Evolutionary conservation across 345 rosid genomes (phyloP), one percentile per base, ranked within the genome.

Genomic region (Lepidium africanum): DNA sequence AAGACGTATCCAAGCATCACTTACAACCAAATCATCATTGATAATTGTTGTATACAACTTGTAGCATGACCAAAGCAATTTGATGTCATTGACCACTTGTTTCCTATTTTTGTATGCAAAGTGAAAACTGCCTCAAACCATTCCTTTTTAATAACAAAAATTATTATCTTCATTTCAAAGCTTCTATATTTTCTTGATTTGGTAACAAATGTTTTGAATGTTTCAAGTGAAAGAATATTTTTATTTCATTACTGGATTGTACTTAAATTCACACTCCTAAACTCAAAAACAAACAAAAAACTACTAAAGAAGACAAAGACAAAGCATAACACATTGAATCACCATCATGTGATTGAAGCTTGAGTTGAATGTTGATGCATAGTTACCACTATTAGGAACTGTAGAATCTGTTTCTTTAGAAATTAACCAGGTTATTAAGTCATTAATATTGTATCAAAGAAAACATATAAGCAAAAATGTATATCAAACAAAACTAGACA

Each of bases 41-140:
- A 89, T 68, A 93, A 93, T 51, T 93, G 97, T 61, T 93, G 96
- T 79, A 93, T 88, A 97, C 97, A 94, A 79, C 99, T 91, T 65
- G 97, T 94, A 53, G 84, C 96, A 0, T 91, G 83, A 84, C 99
- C 96, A 41, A 97, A 94, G 78, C 99, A 94, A 60, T 94, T 94
- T 23, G 99, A 95, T 57, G 97, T 91, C 76, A 91, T 95, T 96
- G 99, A 40, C 10, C 43, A 3, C 33, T 41, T 54, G 21, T 37
- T 37, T 35, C 10, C 7, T 35, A 14, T 33, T 54, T 55, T 55
- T 55, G 42, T 55, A 55, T 15, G 25, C 41, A 15, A 55, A 53
- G 14, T 3, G 13, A 21, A 54, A 54, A 5, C 42, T 35, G 60
- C 27, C 42, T 55, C 14, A 55, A 14, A 55, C 42, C 60, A 35